Base-by-base conservation (phyloP, 352 stramenopile species). In the Albugo candida region DNA sequence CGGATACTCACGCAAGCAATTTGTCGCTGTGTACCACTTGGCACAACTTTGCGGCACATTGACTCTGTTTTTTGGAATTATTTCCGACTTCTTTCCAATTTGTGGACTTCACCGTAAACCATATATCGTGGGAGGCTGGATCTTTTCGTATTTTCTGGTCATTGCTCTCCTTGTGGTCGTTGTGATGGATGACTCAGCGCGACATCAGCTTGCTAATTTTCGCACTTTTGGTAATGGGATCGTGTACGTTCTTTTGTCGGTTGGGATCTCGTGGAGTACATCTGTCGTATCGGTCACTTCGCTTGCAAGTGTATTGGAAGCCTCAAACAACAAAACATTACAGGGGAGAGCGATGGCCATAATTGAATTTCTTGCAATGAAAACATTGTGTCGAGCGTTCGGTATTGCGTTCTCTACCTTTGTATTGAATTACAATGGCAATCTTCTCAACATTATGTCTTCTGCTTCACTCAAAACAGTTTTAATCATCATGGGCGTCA, bases 31-130 rank as follows among this genome's bases (percentile, higher is more conserved):
- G 11, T 53, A 64, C 41, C 60, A 62, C 21, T 81, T 81, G 36
- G 49, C 83, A 17, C 61, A 67, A 27, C 50, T 86, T 0, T 71
- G 70, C 0, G 69, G 70, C 1, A 58, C 80, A 18, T 36, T 67
- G 36, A 83, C 69, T 54, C 78, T 86, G 45, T 75, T 86, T 38
- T 81, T 86, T 50, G 74, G 74, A 11, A 43, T 82, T 14, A 21
- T 82, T n/a, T 86, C 74, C 1, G 74, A 86, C 53, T 83, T 81
- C 35, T 86, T 82, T 41, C 74, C 74, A 52, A 58, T 86, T 12
- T 77, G 68, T 62, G 72, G 51, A 41, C 74, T 83, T 19, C 70
- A 83, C 16, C 70, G 74, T 20, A 86, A 86, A 57, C 70, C 69
- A 17, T 86, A 83, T 56, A 83, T 86, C 56, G 51, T 83, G 17